These are phyloP conservation scores for Musa balbisiana DNA, from an alignment of 202 grass and related monocot species.

Conservation along the genomic window DNA sequence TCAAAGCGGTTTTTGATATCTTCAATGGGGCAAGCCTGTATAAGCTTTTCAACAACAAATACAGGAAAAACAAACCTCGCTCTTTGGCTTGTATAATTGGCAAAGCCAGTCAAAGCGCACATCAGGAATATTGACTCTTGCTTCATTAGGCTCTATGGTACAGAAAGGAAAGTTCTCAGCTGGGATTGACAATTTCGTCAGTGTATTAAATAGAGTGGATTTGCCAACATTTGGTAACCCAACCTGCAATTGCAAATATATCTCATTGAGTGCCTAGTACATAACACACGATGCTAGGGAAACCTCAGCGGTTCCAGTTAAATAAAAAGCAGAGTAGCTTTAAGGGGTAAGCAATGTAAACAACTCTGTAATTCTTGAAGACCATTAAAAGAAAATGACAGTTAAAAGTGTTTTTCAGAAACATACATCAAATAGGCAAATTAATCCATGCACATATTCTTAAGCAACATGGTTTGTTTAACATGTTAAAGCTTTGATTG, in stretches of 20 bases:
- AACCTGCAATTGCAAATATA: slow-evolving; percentile 50
- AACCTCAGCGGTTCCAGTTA: not conserved
- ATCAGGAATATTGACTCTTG: slow-evolving; percentile 77
- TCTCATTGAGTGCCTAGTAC: not conserved
- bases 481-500: not conserved
- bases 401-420: not conserved
- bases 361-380: not conserved
- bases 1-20: slow-evolving; percentile 2
- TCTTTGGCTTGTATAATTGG: slow-evolving; percentile 89
- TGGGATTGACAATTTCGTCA: slow-evolving; percentile 88
- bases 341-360: too few species aligned
- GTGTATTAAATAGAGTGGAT: slow-evolving; percentile 94
- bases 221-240: slow-evolving; percentile 98
- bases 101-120: slow-evolving; percentile 97
- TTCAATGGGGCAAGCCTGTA: not conserved
- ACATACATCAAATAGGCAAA: not conserved
- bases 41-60: not conserved
- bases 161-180: slow-evolving; percentile 99
- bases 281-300: not conserved
- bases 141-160: slow-evolving; percentile 96
- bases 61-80: slow-evolving; percentile 48
- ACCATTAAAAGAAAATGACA: not conserved
- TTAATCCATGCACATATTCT: not conserved
- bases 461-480: not conserved
- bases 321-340: too few species aligned